Conservation (phyloP, 495 filamentous ascomycete species). For the Talaromyces nanjingensis region DNA sequence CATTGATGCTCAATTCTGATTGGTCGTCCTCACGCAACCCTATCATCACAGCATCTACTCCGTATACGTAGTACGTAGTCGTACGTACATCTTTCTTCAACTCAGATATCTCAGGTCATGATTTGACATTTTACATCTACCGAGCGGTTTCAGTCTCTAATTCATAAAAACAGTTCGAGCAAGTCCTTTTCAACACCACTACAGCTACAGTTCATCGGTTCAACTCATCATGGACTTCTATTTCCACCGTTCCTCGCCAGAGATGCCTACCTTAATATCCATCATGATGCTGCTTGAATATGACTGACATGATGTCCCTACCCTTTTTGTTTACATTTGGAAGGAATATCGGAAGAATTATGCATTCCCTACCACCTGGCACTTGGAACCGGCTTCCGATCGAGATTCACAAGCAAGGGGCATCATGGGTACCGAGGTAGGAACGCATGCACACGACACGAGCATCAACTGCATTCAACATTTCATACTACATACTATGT, state of each 20-base stretch:
- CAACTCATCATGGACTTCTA: neutral
- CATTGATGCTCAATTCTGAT: neutral
- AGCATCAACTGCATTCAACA: neutral
- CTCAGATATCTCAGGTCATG: neutral
- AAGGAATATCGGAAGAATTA: neutral
- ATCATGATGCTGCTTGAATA: neutral
- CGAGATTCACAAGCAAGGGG: neutral
- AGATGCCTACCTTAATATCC: neutral
- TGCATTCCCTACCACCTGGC: neutral
- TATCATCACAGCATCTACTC: neutral
- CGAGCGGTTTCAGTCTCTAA: too few species aligned
- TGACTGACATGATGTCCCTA: neutral
- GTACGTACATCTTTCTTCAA: neutral
- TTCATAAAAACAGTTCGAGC: too few species aligned
- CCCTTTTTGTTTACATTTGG: neutral
- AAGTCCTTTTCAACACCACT: too few species aligned
- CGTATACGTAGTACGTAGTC: too few species aligned
- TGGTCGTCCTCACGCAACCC: neutral
- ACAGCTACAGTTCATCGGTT: neutral
- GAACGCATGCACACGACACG: neutral
- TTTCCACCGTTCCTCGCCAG: neutral
- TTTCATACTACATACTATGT: neutral
- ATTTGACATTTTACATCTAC: too few species aligned
- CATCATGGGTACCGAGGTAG: neutral
- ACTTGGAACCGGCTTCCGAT: neutral